Conservation (phyloP, 176 grass and related monocot species). For the bread wheat (Triticum aestivum) region DNA sequence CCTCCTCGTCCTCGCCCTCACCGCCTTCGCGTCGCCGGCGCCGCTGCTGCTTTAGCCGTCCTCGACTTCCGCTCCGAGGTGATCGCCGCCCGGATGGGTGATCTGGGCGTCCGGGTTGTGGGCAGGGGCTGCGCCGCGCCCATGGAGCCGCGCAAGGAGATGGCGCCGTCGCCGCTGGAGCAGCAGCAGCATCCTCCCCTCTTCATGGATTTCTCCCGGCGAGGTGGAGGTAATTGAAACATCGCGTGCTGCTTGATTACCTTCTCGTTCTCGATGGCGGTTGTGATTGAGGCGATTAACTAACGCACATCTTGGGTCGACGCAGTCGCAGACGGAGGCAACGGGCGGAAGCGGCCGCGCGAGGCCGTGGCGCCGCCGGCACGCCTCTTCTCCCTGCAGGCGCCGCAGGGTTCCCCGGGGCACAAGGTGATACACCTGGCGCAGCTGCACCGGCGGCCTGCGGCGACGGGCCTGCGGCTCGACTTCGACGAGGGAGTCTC, state of each 20-base stretch:
- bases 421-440: constrained; percentile 32
- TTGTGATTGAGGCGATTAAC: not conserved
- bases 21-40: not conserved
- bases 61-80: not conserved
- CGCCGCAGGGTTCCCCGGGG: not conserved
- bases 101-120: constrained; percentile 15
- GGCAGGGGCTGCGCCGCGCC: constrained; percentile 21
- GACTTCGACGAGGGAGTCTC: constrained; percentile 41
- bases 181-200: constrained; percentile 6
- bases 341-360: constrained; percentile 43
- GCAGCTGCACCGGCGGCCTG: constrained; percentile 40
- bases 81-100: constrained; percentile 27
- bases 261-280: not conserved
- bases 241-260: not conserved
- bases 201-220: constrained; percentile 28
- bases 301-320: not conserved
- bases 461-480: constrained; percentile 51
- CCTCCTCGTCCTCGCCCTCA: constrained; percentile 25
- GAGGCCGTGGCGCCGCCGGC: constrained; percentile 9
- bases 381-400: constrained; percentile 34
- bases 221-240: constrained; percentile 21
- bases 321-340: constrained; percentile 12
- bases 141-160: constrained; percentile 12
- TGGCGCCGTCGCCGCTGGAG: not conserved
- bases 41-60: not conserved